Base-by-base conservation (phyloP, 306 rosid genomes). In the Vicia sativa region DNA sequence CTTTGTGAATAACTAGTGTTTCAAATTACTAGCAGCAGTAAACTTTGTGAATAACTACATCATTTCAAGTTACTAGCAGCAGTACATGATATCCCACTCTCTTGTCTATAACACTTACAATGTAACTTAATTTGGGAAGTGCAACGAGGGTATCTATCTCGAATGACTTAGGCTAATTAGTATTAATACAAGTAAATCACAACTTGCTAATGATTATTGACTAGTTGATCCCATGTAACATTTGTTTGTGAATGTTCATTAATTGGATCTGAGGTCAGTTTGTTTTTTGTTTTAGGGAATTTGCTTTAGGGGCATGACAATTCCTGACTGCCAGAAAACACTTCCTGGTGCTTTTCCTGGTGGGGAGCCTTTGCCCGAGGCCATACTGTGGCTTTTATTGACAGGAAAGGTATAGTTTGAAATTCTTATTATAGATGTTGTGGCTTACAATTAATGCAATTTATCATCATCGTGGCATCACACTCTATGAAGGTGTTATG, bases 281-380 rank as follows among this genome's bases (percentile, higher is more conserved):
- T 29, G 63, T n/a, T n/a, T 70, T 79, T 34, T 55, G 62, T 77
- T 75, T 6, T 78, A 93, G 99, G 99, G 99, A 42, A 93, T 93
- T 84, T 96, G 97, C 61, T 90, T 93, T 70, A 82, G 99, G 79
- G 87, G 87, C 49, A 71, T 93, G 83, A 38, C 99, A 49, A 86
- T 93, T 74, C 99, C 96, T 25, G 99, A 93, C 48, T 90, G 97
- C 74, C 99, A 93, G 79, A 88, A 93, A 44, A 46, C 78, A 48
- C 86, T 93, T 65, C 97, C 99, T 19, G 92, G 85, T 77, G 97
- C 95, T 54, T 63, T 71, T 73, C 85, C 97, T 65, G 96, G 84
- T 70, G 99, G 99, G 71, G 99, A 93, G 79, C 99, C 99, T 42
- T 72, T 93, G 82, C 99, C 97, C 9, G 99, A 93, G 85, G 88